Base-by-base conservation (phyloP, 2,329 filamentous ascomycete genomes). In the Rosellinia necatrix region DNA sequence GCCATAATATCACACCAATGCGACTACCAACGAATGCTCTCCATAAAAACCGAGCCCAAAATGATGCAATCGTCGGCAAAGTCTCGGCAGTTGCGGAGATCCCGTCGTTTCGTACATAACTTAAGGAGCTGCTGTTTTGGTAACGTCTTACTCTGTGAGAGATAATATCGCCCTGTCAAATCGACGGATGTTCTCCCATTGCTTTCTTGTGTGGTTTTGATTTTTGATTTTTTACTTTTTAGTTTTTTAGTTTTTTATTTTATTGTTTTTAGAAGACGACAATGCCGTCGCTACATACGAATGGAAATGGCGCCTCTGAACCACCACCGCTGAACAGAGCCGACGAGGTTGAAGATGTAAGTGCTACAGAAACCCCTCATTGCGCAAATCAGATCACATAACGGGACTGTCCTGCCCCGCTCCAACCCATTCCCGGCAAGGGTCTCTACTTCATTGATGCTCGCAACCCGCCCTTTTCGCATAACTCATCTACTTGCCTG, bases 341-440 rank as follows among this genome's bases (percentile, higher is more conserved):
- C 25, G 73, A 72, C 48, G 78, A 80, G 60, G 71, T 77, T 34
- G 72, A 78, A 42, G 77, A 80, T 71, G 78, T 78, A 67, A 74
- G 76, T 69, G 24, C 47, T 27, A 15, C 47, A 17, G 13, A 19
- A 50, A 51, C 29, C 30, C 29, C 49, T 42, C 38, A 27, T 17
- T 9, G 6, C 3, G 15, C 8, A 24, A 32, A 25, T 15, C 30
- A 29, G 12, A 21, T 22, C n/a, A 40, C n/a, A 17, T 4, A 35
- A 4, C 37, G 4, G 21, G 17, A 21, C 37, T 22, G 7, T 35
- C 44, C 29, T 21, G 30, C 52, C 44, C 52, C 52, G 48, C 35
- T 42, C n/a, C n/a, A n/a, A n/a, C n/a, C n/a, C n/a, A n/a, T n/a
- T n/a, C n/a, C n/a, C n/a, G n/a, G n/a, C n/a, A n/a, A n/a, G n/a